phyloP scores from a whole-genome alignment of 176 grass and related monocot species.

The Alloteropsis semialata region DNA sequence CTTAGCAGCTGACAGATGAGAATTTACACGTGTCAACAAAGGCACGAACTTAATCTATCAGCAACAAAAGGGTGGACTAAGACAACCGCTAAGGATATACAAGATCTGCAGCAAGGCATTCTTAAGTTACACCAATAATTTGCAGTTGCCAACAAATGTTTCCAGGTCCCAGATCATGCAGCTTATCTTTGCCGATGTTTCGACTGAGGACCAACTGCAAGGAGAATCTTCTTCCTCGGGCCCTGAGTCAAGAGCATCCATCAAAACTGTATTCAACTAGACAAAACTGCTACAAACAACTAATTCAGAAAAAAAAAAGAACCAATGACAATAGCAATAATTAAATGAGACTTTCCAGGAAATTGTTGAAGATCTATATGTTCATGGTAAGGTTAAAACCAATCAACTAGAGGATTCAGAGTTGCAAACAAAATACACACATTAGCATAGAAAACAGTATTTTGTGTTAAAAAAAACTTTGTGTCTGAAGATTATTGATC shows the following conservation, averaged over 20 bases:
- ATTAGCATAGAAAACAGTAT: not conserved
- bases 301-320: not conserved
- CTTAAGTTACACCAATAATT: conserved; percentile 12
- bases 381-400: not conserved
- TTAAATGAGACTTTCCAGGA: not conserved
- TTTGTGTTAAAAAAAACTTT: not conserved
- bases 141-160: conserved; percentile 7
- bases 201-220: conserved; percentile 47
- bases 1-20: not conserved
- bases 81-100: conserved; percentile 31
- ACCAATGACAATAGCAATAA: not conserved
- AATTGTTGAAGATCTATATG: not conserved
- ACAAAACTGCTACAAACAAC: not conserved
- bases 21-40: conserved; percentile 27
- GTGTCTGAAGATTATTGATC: not conserved
- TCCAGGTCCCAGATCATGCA: not conserved
- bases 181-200: conserved; percentile 45
- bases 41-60: conserved; percentile 1
- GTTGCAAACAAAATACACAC: not conserved
- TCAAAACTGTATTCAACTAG: not conserved
- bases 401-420: not conserved
- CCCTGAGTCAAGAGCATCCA: conserved; percentile 41
- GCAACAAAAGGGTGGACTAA: conserved; percentile 12
- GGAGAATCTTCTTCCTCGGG: conserved; percentile 84
- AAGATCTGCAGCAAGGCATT: conserved; percentile 32